Percentiles rank a stretch among this genome's conserved stretches.
Conservation (phyloP, 306 rosid species). For the Cyclanthera cordifolia region DNA sequence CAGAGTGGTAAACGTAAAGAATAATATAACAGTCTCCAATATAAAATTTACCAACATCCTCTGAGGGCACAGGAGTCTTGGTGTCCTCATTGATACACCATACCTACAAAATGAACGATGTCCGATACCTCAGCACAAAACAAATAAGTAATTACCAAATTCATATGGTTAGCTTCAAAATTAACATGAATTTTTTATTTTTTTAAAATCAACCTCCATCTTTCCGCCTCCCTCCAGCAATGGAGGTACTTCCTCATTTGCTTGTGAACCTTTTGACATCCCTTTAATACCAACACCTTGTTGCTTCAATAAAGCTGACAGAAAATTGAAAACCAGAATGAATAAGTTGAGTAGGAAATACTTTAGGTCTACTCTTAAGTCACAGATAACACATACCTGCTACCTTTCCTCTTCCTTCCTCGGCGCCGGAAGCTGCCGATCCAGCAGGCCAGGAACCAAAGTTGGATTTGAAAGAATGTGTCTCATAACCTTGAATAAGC, state of each 20-base stretch:
- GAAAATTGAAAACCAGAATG: slow-evolving; percentile 16
- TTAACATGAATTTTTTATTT: not conserved
- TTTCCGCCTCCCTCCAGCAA: slow-evolving; percentile 98
- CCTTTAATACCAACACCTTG: slow-evolving; percentile 98
- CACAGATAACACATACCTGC: slow-evolving; percentile 44
- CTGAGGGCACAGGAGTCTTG: slow-evolving; percentile 51
- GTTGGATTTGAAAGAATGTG: slow-evolving; percentile 72
- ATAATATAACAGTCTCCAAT: slow-evolving; percentile 82
- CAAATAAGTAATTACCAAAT: slow-evolving; percentile 7
- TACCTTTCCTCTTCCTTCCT: slow-evolving; percentile 97
- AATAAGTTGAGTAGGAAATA: slow-evolving; percentile 17
- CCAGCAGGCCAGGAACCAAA: slow-evolving; percentile 78
- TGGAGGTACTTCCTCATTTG: slow-evolving; percentile 42
- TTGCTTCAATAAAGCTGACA: slow-evolving; percentile 90
- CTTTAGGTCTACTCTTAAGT: slow-evolving; percentile 10
- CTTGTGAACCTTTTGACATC: slow-evolving; percentile 51
- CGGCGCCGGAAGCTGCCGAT: slow-evolving; percentile 41
- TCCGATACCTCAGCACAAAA: slow-evolving; percentile 12
- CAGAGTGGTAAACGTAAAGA: slow-evolving; percentile 66
- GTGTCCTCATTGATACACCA: slow-evolving; percentile 77
- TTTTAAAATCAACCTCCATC: slow-evolving; percentile 71
- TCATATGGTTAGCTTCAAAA: slow-evolving; percentile 8
- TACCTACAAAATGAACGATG: slow-evolving; percentile 33
- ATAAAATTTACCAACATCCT: slow-evolving; percentile 70
- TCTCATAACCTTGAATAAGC: slow-evolving; percentile 88